phyloP scores from a whole-genome alignment of 345 rosid genomes.

The Firmiana major region DNA sequence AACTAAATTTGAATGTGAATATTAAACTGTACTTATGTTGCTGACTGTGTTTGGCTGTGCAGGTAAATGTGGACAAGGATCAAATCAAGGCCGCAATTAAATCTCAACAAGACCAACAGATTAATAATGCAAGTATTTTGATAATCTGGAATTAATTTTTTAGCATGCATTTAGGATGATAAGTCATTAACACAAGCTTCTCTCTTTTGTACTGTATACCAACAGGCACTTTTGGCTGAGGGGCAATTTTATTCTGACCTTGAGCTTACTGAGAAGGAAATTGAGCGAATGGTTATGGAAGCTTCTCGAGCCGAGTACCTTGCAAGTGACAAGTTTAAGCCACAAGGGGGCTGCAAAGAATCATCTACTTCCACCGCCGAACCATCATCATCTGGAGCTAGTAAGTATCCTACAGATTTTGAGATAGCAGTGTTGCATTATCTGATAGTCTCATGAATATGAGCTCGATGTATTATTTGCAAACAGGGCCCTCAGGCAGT shows the following conservation, averaged over 20 bases:
- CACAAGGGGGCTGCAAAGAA: slow-evolving; percentile 54
- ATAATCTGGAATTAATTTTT: not conserved
- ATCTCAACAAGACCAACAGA: slow-evolving; percentile 97
- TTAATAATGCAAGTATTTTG: slow-evolving; percentile 64
- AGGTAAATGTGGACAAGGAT: slow-evolving; percentile 86
- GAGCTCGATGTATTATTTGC: not conserved
- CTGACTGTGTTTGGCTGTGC: slow-evolving; percentile 28
- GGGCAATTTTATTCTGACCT: slow-evolving; percentile 87
- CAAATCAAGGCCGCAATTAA: slow-evolving; percentile 98
- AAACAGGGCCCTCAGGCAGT: slow-evolving; percentile 65
- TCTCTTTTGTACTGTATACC: not conserved
- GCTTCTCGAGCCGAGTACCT: slow-evolving; percentile 97
- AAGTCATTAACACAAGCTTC: slow-evolving; percentile 6
- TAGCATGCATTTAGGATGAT: not conserved
- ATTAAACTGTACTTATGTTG: not conserved
- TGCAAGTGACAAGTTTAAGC: slow-evolving; percentile 58
- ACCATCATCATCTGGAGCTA: slow-evolving; percentile 94
- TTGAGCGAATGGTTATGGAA: slow-evolving; percentile 91
- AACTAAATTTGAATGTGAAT: not conserved
- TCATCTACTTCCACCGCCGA: slow-evolving; percentile 83
- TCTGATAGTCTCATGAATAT: not conserved
- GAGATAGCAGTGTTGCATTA: not conserved
- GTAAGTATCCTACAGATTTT: slow-evolving; percentile 42
- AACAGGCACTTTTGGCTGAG: slow-evolving; percentile 93
- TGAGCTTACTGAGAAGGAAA: slow-evolving; percentile 96